Conservation (phyloP, 352 stramenopile species). For the Pilasporangium apinafurcum region DNA sequence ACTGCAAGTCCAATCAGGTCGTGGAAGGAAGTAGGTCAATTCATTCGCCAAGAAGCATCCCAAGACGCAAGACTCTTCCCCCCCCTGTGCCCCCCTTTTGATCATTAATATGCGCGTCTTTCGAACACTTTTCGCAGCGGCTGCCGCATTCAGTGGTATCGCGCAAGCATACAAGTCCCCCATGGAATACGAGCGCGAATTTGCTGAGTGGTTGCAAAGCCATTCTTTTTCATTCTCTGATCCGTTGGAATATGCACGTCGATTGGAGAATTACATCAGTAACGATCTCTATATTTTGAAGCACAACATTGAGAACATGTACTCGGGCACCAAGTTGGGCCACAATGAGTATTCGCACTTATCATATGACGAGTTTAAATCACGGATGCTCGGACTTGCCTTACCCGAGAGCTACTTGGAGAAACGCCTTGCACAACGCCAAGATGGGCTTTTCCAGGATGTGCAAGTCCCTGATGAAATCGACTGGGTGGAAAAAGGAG, state of each 20-base stretch:
- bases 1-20: slow-evolving; percentile 4
- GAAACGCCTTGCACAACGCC: slow-evolving; percentile 35
- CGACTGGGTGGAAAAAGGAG: slow-evolving; percentile 94
- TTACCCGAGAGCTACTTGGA: slow-evolving; percentile 56
- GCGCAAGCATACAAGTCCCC: slow-evolving; percentile 38
- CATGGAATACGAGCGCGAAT: slow-evolving; percentile 66
- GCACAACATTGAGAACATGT: slow-evolving; percentile 73
- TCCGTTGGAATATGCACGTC: slow-evolving; percentile 62
- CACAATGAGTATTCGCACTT: slow-evolving; percentile 95
- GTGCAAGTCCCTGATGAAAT: slow-evolving; percentile 68
- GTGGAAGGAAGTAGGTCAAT: no score
- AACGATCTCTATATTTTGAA: slow-evolving; percentile 87
- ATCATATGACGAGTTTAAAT: slow-evolving; percentile 93
- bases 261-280: slow-evolving; percentile 71
- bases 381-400: slow-evolving; percentile 45
- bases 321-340: slow-evolving; percentile 77
- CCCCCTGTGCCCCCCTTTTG: background rate
- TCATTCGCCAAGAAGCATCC: no score
- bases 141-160: slow-evolving; percentile 18
- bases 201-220: slow-evolving; percentile 50
- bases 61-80: no score
- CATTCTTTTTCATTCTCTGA: slow-evolving; percentile 48
- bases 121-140: slow-evolving; percentile 11
- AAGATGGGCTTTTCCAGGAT: slow-evolving; percentile 14
- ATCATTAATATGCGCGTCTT: slow-evolving; percentile 12